Base-by-base conservation (phyloP, 495 filamentous ascomycete genomes). In the Penicillium longicatenatum region DNA sequence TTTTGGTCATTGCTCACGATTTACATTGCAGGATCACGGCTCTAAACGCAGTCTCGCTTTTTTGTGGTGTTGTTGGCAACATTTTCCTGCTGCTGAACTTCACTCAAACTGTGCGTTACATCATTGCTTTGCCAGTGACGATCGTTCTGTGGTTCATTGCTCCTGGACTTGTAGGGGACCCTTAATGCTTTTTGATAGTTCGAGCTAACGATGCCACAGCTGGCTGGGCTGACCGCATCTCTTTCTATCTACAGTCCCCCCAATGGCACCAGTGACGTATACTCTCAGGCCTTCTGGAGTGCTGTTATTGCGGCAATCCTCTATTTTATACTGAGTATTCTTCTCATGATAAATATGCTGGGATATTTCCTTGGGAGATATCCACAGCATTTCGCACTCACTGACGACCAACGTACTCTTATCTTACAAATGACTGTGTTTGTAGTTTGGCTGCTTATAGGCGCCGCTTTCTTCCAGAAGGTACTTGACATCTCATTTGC, bases 51-150 rank as follows among this genome's bases (percentile, higher is more conserved):
- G 70, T 82, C 12, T 89, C 86, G 16, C 77, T 92, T 6, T 81
- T 78, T 7, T 85, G 76, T 52, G 89, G 88, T 7, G 81, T 91
- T 24, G 68, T 82, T 2, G 89, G 89, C 5, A 91, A 93, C 64
- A 52, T 90, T 4, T 86, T 89, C 59, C 75, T 92, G n/a, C 69
- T 92, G 2, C 80, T 88, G 55, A 97, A 96, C 72, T 97, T 97
- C 79, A 91, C 92, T 5, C 80, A 83, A 45, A 77, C 84, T 5
- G 79, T 97, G 9, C 82, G 90, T 22, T 96, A 96, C 70, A 89
- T 90, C 50, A 73, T 92, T 47, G 87, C 89, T 4, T 65, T 92
- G 24, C 89, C 89, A 0, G 68, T 83, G 26, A 86, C 87, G 0
- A 90, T 91, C 30, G 69, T 88, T 26, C 66, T 82, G 30, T 92